Base-by-base conservation (phyloP, 495 filamentous ascomycete genomes). In the Neurospora sp. region DNA sequence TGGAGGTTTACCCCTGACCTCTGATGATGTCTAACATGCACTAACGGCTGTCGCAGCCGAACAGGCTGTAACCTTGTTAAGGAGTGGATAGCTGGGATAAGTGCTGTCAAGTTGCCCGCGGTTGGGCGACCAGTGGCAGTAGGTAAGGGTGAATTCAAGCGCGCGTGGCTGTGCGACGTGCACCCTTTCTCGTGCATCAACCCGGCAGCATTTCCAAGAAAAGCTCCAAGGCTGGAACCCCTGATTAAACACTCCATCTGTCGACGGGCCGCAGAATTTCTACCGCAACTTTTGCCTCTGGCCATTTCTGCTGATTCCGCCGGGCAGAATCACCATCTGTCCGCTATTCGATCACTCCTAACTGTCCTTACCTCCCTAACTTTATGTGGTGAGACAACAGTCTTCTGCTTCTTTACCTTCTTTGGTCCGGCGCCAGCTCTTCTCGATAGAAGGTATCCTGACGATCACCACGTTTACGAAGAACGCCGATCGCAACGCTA, bases 131-230 rank as follows among this genome's bases (percentile, higher is more conserved):
- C 48, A 59, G 48, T 59, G 48, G 48, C 48, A 59, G 48, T 31
- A 59, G 53, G 53, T 35, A 35, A 4, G 31, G 53, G 42, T 27
- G 27, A 35, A 35, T 35, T 27, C 53, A 61, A 61, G 53, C 53
- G 53, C 27, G 53, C 14, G 73, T 78, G 75, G 76, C 76, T 72
- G 76, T 75, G 76, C 75, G 38, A 39, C 41, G 71, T 41, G 61
- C 69, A 48, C 75, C 76, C 72, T 78, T 76, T 78, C 70, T 70
- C 71, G 37, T 76, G 76, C 76, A 78, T 76, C 73, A 31, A 70
- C 68, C 76, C 74, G 35, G 35, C 73, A 75, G 73, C 38, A 53
- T 22, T 71, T 70, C 69, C 69, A 45, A 70, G 45, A 71, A 45
- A 53, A 72, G 69, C 71, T 69, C 70, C 53, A 65, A 65, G 53